phyloP scores from a whole-genome alignment of 2,329 filamentous ascomycete species.

The Zalaria obscura region DNA sequence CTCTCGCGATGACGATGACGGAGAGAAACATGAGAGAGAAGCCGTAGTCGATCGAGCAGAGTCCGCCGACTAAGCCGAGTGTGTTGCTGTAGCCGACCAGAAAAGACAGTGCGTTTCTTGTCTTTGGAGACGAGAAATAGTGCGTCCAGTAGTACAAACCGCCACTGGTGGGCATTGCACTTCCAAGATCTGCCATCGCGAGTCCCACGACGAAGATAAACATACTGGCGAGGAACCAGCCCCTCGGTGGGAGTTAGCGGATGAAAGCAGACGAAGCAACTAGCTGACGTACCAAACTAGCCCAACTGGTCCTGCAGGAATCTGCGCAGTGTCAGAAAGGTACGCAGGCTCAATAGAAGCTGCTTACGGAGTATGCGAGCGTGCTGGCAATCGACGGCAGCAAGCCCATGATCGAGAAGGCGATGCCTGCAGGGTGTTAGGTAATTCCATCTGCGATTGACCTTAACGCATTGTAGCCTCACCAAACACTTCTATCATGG shows the following conservation, averaged over 20 bases:
- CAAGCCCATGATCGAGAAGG: slow-evolving; percentile 41
- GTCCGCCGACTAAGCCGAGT: slow-evolving; percentile 44
- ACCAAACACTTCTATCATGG: slow-evolving; percentile 46
- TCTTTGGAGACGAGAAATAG: slow-evolving; percentile 41
- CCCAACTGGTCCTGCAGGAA: slow-evolving; percentile 44
- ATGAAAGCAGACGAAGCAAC: slow-evolving; percentile 17
- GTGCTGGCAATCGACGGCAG: slow-evolving; percentile 47
- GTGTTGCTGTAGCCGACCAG: slow-evolving; percentile 49
- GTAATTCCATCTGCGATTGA: slow-evolving; percentile 1
- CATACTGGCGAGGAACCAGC: slow-evolving; percentile 43
- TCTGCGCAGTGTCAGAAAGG: slow-evolving; percentile 3
- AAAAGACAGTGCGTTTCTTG: slow-evolving; percentile 44
- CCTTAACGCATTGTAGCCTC: slow-evolving; percentile 14
- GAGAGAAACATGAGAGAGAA: slow-evolving; percentile 45
- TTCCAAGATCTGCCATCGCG: slow-evolving; percentile 35
- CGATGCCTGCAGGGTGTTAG: slow-evolving; percentile 10
- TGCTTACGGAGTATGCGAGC: slow-evolving; percentile 33
- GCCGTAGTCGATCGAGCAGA: slow-evolving; percentile 47
- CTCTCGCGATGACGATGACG: slow-evolving; percentile 41
- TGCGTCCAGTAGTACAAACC: slow-evolving; percentile 48
- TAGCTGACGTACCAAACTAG: slow-evolving; percentile 34
- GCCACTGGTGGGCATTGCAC: slow-evolving; percentile 42
- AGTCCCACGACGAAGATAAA: slow-evolving; percentile 47
- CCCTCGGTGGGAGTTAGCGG: slow-evolving; percentile 14
- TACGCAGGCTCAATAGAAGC: background rate